Base-by-base conservation (phyloP, 208 protist species). In the Angomonas ambiguus region DNA sequence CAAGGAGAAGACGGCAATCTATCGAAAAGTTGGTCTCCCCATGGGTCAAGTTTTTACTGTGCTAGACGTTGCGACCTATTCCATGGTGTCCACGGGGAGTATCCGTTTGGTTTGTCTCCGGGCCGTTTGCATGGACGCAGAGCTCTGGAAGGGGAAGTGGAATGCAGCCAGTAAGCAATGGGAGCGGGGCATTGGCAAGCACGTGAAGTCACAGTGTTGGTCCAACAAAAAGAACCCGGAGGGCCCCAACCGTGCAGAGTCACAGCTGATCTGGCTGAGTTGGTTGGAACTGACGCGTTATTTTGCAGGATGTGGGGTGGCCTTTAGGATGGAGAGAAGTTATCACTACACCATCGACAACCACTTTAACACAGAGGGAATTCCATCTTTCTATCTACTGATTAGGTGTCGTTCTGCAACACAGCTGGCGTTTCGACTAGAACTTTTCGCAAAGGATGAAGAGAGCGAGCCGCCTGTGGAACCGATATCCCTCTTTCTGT, bases 291-390 rank as follows among this genome's bases (percentile, higher is more conserved):
- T 83, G 20, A 66, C 60, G 58, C 56, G 62, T n/a, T 82, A 82
- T 72, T 91, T 92, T 64, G 69, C 74, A 48, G 76, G 77, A 2
- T 87, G 75, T 62, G 77, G 71, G 51, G 83, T 90, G 38, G 28
- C 76, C 34, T 88, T 83, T 38, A 33, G 69, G 22, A 72, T 77
- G 3, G 45, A 69, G n/a, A 41, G 45, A 2, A 71, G 74, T 56
- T 56, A 66, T 56, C 75, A 85, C 66, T 85, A 83, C 45, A 74
- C 80, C 3, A 72, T 88, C 56, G 51, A 64, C 30, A 80, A 80
- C 16, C 49, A 55, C 22, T 92, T 92, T 33, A 64, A 72, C 0
- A 53, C 10, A 20, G 62, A 57, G 0, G 65, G 41, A 4, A 51
- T 76, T 27, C 80, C 85, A n/a, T 69, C 68, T 4, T 69, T 88